Evolutionary conservation across 352 stramenopile species (phyloP).

Genomic region (Globisporangium acanthophoron): DNA sequence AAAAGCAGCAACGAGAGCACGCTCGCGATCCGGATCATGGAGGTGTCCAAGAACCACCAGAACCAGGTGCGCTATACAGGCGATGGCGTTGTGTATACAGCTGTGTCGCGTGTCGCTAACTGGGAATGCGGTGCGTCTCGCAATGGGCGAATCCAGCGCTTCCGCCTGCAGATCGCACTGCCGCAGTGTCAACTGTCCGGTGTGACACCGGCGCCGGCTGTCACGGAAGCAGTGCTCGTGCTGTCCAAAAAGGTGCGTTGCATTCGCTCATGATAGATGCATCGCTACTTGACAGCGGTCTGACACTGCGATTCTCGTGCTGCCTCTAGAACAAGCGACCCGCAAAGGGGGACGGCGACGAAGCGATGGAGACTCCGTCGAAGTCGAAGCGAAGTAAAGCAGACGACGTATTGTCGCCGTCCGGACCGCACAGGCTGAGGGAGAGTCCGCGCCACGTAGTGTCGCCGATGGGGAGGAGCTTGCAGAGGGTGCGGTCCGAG

Average conservation of each 20-base stretch:
- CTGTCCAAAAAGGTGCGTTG: conserved; percentile 50
- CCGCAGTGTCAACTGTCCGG: conserved; percentile 28
- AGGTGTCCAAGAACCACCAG: conserved; percentile 82
- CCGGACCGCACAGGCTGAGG: background rate
- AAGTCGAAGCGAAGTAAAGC: conserved; percentile 48
- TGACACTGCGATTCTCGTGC: background rate
- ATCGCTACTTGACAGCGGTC: background rate
- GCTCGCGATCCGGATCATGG: conserved; percentile 61
- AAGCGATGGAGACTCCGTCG: conserved; percentile 18
- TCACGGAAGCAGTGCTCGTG: conserved; percentile 51
- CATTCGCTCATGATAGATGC: background rate
- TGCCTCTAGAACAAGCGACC: conserved; percentile 54
- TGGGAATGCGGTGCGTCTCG: background rate
- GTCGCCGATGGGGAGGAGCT: conserved; percentile 6
- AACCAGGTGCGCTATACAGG: conserved; percentile 48
- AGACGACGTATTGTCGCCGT: conserved; percentile 3
- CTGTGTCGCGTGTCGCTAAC: background rate
- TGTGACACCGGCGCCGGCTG: conserved; percentile 16
- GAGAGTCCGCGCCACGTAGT: background rate
- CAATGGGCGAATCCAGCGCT: conserved; percentile 25
- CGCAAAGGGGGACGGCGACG: conserved; percentile 41
- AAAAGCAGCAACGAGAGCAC: conserved; percentile 38
- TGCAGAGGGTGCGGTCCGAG: conserved; percentile 9
- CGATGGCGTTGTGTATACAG: background rate
- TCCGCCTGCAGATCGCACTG: conserved; percentile 52